Evolutionary conservation across 345 rosid species (phyloP), one percentile per base, ranked within the genome.

Genomic region (Populus pruinosa): DNA sequence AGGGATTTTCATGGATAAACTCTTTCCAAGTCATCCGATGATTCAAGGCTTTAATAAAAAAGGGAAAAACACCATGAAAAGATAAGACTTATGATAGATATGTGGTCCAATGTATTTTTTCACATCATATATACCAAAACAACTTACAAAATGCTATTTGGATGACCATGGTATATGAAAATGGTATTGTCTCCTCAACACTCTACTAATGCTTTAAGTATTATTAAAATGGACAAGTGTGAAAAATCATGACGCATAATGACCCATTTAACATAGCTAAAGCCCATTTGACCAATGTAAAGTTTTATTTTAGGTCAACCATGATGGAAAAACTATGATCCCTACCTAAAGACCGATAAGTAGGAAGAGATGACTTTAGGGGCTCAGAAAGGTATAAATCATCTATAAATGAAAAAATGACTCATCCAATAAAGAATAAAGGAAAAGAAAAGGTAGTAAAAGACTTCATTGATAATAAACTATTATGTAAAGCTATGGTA

Each of bases 181-280:
- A 31, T 31, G 73, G 55, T 0, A 59, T 76, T 25, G 0, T 68
- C 2, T 49, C 67, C 1, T 68, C 56, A 9, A 76, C 13, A 1
- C 53, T 76, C 1, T 67, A 76, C 17, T 50, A 67, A 23, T 76
- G 55, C 53, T 36, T 76, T 5, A 53, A 68, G 20, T 68, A 67
- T 11, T 21, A 6, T 5, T 1, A 23, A 18, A 17, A 47, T 76
- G n/a, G 78, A 5, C 7, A 31, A 27, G 14, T 35, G 3, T 47
- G 20, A 17, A 76, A 18, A 0, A 43, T 50, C 0, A 5, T 5
- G 0, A 65, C 33, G 0, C 7, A 67, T 67, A 8, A 2, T 0
- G 16, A 67, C 3, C 49, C 65, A 0, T 76, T 76, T 29, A 66
- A 47, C 5, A 44, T 33, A 20, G 23, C 21, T 47, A 1, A 67